These are phyloP conservation scores for Xylariaceae sp. DNA, from an alignment of 2,329 filamentous ascomycete genomes.

Conservation along the genomic window DNA sequence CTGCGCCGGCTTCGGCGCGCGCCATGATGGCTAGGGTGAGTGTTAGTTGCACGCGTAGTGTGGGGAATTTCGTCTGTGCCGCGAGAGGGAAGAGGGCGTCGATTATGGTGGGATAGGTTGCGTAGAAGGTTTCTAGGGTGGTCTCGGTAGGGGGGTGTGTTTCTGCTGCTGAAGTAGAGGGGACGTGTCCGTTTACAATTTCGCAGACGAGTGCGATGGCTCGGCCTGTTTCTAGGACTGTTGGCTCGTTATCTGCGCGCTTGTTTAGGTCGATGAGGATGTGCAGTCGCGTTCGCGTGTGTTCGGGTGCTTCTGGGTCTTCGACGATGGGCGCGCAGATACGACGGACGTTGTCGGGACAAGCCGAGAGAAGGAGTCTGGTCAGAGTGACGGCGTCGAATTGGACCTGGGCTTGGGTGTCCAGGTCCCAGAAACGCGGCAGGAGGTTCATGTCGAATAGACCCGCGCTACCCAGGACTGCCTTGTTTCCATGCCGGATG, in stretches of 20 bases:
- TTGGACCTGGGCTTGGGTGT: slow-evolving; percentile 52
- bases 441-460: slow-evolving; percentile 44
- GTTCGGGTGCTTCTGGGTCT: slow-evolving; percentile 26
- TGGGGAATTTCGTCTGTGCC: slow-evolving; percentile 53
- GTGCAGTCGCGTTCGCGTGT: slow-evolving; percentile 34
- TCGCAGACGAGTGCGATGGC: slow-evolving; percentile 50
- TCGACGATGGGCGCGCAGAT: slow-evolving; percentile 41
- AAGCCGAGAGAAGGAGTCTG: slow-evolving; percentile 51
- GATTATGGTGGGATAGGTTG: slow-evolving; percentile 37
- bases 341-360: slow-evolving; percentile 45
- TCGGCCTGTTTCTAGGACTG: slow-evolving; percentile 55
- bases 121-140: slow-evolving; percentile 38
- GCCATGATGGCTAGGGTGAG: slow-evolving; percentile 59
- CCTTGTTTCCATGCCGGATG: slow-evolving; percentile 52
- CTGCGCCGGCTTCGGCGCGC: slow-evolving; percentile 45
- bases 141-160: background rate
- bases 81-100: slow-evolving; percentile 47
- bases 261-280: slow-evolving; percentile 38
- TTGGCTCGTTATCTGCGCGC: slow-evolving; percentile 48
- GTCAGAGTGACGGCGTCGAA: slow-evolving; percentile 55
- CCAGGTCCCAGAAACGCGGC: slow-evolving; percentile 50
- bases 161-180: slow-evolving; percentile 4
- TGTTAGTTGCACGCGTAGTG: slow-evolving; percentile 55
- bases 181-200: slow-evolving; percentile 41
- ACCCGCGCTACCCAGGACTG: slow-evolving; percentile 39